Conservation (phyloP, 2,329 filamentous ascomycete genomes). For the Ustulina deusta region DNA sequence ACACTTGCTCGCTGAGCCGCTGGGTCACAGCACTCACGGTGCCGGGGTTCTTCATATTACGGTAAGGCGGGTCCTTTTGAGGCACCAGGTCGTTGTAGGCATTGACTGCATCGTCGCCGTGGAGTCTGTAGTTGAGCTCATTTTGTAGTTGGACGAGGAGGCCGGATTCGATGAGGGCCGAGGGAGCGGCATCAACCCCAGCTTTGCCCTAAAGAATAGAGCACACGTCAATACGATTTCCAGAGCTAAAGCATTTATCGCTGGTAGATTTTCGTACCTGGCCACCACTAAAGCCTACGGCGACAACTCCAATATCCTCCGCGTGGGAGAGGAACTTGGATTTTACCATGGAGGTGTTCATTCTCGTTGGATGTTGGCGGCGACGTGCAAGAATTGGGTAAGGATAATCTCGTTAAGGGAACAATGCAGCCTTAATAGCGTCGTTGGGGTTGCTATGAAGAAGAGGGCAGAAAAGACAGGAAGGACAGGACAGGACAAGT, state of each 20-base stretch:
- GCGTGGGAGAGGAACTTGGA: constrained; percentile 83
- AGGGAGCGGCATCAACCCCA: constrained; percentile 90
- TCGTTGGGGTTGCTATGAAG: background rate
- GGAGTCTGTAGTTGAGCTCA: constrained; percentile 88
- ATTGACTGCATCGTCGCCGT: constrained; percentile 86
- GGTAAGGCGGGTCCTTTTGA: constrained; percentile 78
- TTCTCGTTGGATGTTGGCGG: constrained; percentile 43
- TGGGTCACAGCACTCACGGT: constrained; percentile 87
- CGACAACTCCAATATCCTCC: constrained; percentile 88
- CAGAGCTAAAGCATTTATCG: background rate
- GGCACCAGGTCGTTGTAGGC: constrained; percentile 82
- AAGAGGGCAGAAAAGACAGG: background rate
- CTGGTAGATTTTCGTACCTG: constrained; percentile 71
- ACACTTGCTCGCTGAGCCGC: constrained; percentile 84
- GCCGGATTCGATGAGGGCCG: constrained; percentile 88
- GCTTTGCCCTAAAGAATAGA: constrained; percentile 73
- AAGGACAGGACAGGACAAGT: constrained; percentile 1
- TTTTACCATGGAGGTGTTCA: constrained; percentile 66
- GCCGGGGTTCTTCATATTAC: constrained; percentile 93
- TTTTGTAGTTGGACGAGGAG: constrained; percentile 84
- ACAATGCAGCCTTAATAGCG: background rate
- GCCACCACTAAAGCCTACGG: constrained; percentile 95
- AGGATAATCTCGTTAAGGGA: background rate
- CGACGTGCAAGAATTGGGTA: background rate
- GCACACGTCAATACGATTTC: constrained; percentile 27